Percentiles rank a stretch among this genome's conserved stretches.
These are phyloP conservation scores for Jasminum sambac DNA, from an alignment of 257 asterid species.

Conservation along the genomic window DNA sequence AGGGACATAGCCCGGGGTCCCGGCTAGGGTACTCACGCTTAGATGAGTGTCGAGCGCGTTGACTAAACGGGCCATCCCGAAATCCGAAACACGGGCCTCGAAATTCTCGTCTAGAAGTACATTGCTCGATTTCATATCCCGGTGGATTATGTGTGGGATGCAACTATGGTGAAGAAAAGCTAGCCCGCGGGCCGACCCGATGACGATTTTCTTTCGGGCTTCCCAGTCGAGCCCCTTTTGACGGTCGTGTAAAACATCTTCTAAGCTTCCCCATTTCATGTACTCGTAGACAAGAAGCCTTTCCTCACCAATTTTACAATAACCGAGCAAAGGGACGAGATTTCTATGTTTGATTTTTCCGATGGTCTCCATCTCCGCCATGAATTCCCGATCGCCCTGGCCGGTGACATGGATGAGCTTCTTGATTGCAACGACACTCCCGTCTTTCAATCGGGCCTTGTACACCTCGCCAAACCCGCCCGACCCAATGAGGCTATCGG, in stretches of 20 bases:
- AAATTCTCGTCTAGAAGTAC: slow-evolving; percentile 78
- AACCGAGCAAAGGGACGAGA: slow-evolving; percentile 83
- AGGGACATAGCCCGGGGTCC: slow-evolving; percentile 95
- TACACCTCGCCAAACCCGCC: slow-evolving; percentile 98
- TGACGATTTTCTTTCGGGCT: slow-evolving; percentile 70
- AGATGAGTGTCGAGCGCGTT: slow-evolving; percentile 86
- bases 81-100: slow-evolving; percentile 93
- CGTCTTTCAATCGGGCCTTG: slow-evolving; percentile 77
- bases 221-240: slow-evolving; percentile 63
- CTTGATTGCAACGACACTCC: slow-evolving; percentile 81
- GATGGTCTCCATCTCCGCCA: slow-evolving; percentile 98
- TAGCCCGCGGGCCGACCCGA: slow-evolving; percentile 88
- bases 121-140: slow-evolving; percentile 97
- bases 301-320: slow-evolving; percentile 87
- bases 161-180: slow-evolving; percentile 98
- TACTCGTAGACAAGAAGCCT: slow-evolving; percentile 86
- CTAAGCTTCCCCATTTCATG: slow-evolving; percentile 95
- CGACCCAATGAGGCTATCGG: slow-evolving; percentile 80
- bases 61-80: slow-evolving; percentile 93
- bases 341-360: slow-evolving; percentile 92
- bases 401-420: slow-evolving; percentile 79
- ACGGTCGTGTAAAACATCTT: slow-evolving; percentile 68
- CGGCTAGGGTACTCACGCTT: slow-evolving; percentile 93
- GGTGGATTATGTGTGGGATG: slow-evolving; percentile 91
- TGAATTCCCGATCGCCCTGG: slow-evolving; percentile 92